Conservation (phyloP, 331 rosid species). For the Dryas integrifolia region DNA sequence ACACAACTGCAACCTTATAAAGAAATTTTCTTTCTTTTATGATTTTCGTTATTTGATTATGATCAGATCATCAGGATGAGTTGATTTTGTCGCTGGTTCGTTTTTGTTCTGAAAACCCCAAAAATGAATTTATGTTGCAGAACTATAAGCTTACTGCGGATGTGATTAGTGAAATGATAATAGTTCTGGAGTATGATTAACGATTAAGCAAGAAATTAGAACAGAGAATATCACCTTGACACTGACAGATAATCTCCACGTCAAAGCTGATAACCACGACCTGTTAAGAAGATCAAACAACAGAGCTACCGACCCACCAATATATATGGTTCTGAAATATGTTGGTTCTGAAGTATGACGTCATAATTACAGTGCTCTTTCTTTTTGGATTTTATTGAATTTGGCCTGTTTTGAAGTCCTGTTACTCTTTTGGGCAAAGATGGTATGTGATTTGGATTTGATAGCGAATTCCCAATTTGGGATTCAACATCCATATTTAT, state of each 20-base stretch:
- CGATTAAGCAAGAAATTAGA: neutral
- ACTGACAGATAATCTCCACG: neutral
- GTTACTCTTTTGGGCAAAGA: neutral
- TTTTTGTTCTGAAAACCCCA: neutral
- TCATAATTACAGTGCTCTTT: neutral
- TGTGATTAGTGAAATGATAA: neutral
- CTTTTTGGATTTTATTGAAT: neutral
- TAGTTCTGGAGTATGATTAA: neutral
- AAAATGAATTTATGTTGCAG: neutral
- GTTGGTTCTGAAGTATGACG: neutral
- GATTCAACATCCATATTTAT: neutral
- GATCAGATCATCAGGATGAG: neutral
- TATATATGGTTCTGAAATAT: neutral
- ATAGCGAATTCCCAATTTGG: neutral
- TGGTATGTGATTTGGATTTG: neutral
- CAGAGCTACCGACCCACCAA: neutral
- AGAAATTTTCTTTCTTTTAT: too few relatives aligned
- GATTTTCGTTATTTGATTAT: neutral
- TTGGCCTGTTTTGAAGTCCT: neutral
- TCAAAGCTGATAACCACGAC: neutral
- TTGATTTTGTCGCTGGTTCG: neutral
- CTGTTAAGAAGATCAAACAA: neutral
- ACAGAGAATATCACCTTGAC: constrained; percentile 2
- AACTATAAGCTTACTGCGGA: neutral
- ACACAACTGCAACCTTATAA: neutral